phyloP scores from a whole-genome alignment of 106 monocot species.

The Gastrodia elata region DNA sequence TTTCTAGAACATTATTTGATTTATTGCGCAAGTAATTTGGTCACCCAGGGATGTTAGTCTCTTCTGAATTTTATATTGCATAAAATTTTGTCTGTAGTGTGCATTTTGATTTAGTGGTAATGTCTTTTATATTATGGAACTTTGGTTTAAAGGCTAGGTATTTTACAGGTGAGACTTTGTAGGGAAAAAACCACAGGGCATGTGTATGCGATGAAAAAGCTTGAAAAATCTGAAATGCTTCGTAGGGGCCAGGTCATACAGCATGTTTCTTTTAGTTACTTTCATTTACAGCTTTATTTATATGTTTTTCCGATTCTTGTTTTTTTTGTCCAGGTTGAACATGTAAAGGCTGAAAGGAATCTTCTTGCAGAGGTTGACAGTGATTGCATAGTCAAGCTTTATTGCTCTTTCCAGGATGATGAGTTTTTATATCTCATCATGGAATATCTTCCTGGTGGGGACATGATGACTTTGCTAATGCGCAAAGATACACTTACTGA shows the following conservation, averaged over 20 bases:
- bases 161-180: conserved; percentile 35
- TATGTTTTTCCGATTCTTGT: conserved; percentile 8
- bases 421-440: conserved; percentile 48
- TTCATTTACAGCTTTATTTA: conserved; percentile 2
- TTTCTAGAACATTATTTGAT: neutral
- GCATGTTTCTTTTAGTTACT: neutral
- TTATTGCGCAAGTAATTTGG: neutral
- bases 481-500: conserved; percentile 46
- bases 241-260: conserved; percentile 38
- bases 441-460: conserved; percentile 65
- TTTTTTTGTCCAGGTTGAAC: conserved; percentile 32
- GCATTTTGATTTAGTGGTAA: neutral
- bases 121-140: neutral
- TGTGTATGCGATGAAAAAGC: conserved; percentile 24
- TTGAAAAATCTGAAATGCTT: conserved; percentile 46
- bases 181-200: conserved; percentile 28
- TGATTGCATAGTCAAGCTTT: conserved; percentile 22
- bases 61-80: neutral
- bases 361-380: conserved; percentile 39
- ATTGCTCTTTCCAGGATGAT: conserved; percentile 27
- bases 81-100: neutral
- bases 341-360: conserved; percentile 58
- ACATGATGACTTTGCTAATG: conserved; percentile 37
- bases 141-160: conserved; percentile 1
- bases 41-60: neutral